A percentile compares a stretch with the other conserved stretches of the same genome.
phyloP scores from a whole-genome alignment of 176 grass and related monocot genomes.

The Rhipidocladum racemiflorum region DNA sequence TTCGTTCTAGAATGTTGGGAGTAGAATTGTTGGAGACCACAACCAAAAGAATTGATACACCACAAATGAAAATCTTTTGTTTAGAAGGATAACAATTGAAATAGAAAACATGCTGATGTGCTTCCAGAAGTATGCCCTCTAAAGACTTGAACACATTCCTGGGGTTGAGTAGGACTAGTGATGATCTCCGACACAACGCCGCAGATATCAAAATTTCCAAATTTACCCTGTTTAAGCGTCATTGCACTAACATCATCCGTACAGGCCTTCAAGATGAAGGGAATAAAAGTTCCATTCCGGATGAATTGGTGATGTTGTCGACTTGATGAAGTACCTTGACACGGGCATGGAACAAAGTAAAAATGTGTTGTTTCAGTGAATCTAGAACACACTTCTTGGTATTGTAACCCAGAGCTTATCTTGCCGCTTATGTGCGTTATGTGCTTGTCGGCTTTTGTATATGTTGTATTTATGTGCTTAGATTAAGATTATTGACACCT shows the following conservation, averaged over 20 bases:
- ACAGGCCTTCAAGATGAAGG: constrained; percentile 41
- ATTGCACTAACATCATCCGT: constrained; percentile 6
- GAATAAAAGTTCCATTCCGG: constrained; percentile 30
- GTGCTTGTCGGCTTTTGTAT: neutral
- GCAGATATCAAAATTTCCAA: neutral
- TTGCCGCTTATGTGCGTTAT: neutral
- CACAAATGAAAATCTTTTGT: neutral
- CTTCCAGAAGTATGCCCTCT: neutral
- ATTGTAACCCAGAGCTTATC: neutral
- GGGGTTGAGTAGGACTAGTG: neutral
- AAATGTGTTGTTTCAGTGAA: neutral
- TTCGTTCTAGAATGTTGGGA: neutral
- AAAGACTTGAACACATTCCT: neutral
- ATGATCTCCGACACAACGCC: neutral
- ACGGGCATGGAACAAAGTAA: neutral
- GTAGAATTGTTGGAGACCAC: neutral
- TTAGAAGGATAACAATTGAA: neutral
- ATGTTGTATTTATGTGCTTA: neutral
- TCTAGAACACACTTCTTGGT: neutral
- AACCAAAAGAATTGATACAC: neutral
- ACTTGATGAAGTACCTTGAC: neutral
- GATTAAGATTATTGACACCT: neutral
- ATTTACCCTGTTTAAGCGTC: neutral
- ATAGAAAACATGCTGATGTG: neutral
- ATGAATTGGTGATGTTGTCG: neutral